Evolutionary conservation across 169 alveolate genomes (phyloP).

Genomic region (Babesia sp.): DNA sequence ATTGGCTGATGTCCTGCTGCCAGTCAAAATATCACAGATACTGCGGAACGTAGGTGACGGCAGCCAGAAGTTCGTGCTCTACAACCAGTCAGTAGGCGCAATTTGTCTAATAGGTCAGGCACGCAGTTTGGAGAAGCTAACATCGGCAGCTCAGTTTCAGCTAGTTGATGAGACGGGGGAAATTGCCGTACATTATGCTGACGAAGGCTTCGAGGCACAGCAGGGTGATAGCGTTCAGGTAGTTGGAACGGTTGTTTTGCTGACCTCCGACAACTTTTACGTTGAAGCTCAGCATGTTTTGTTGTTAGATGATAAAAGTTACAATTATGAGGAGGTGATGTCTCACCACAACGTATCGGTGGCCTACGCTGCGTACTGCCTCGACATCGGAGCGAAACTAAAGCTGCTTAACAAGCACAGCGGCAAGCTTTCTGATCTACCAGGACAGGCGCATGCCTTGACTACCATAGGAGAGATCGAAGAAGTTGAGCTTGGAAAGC

Average conservation of each 20-base stretch:
- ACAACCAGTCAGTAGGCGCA: constrained; percentile 47
- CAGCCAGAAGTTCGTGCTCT: constrained; percentile 47
- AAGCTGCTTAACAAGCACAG: constrained; percentile 46
- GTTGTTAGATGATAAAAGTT: constrained; percentile 14
- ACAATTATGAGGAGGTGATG: constrained; percentile 18
- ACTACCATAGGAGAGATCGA: constrained; percentile 12
- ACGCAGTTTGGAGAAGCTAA: constrained; percentile 18
- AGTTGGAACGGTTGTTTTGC: constrained; percentile 60
- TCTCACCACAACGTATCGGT: constrained; percentile 60
- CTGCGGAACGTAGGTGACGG: constrained; percentile 47
- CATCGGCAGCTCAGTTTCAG: constrained; percentile 43
- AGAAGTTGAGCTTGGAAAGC: constrained; percentile 23
- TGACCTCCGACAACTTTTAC: constrained; percentile 53
- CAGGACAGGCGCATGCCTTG: constrained; percentile 23
- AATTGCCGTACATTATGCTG: constrained; percentile 40
- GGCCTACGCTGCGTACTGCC: constrained; percentile 53
- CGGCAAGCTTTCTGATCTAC: constrained; percentile 56
- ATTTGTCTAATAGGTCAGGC: constrained; percentile 59
- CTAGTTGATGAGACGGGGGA: constrained; percentile 54
- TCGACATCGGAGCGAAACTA: constrained; percentile 46
- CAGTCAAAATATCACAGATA: constrained; percentile 48
- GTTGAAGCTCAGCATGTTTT: constrained; percentile 63
- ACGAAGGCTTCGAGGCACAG: constrained; percentile 14
- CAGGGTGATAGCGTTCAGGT: constrained; percentile 57
- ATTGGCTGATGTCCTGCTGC: constrained; percentile 41